These are phyloP conservation scores for Fomitopsis pinicola DNA, from an alignment of 1,284 basidiomycete genomes.

Conservation along the genomic window DNA sequence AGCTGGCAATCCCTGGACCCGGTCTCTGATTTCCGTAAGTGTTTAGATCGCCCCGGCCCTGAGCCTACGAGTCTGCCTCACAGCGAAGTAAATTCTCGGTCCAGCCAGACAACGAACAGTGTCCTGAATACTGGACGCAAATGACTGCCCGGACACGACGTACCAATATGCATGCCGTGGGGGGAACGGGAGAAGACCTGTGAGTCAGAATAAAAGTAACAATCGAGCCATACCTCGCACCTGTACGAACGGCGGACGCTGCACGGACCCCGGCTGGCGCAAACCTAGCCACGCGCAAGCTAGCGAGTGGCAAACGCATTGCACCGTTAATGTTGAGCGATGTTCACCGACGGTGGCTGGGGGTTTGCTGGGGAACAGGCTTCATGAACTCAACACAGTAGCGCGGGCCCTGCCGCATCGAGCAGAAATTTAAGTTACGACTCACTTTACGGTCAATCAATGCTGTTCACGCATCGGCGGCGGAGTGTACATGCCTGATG, in stretches of 20 bases:
- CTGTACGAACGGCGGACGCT: not conserved
- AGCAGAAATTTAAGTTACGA: not conserved
- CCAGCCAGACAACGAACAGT: not conserved
- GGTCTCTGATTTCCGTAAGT: not conserved
- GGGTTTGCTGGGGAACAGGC: not conserved
- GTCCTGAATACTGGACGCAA: not conserved
- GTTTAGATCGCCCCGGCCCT: not conserved
- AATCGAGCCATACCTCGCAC: too few relatives aligned
- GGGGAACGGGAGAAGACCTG: not conserved
- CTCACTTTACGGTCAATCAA: not conserved
- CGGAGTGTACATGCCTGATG: too few relatives aligned
- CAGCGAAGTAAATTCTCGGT: not conserved
- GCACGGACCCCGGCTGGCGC: not conserved
- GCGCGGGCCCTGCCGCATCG: not conserved
- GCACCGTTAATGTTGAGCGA: not conserved
- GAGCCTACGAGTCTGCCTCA: not conserved
- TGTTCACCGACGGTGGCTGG: not conserved
- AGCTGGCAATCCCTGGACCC: not conserved
- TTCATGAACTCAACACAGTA: not conserved
- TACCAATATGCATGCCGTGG: too few relatives aligned
- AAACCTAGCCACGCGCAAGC: not conserved
- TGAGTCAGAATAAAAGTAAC: not conserved
- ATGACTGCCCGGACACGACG: too few relatives aligned
- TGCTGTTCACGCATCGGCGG: not conserved
- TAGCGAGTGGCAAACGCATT: not conserved